Conservation (phyloP, 2,329 filamentous ascomycete species). For the Bipolaris bicolor region DNA sequence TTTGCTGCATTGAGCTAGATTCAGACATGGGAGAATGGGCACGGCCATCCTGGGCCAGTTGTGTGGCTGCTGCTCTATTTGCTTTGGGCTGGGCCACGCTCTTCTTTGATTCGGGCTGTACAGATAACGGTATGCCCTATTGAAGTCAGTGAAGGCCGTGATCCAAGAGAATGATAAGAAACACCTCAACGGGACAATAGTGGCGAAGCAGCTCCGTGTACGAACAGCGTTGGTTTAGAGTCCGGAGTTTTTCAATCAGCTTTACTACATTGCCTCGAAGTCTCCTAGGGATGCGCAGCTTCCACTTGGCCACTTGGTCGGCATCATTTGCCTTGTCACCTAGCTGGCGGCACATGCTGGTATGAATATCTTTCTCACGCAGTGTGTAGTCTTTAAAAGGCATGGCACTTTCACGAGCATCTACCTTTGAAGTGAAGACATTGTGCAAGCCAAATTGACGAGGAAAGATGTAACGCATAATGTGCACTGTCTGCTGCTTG, state of each 20-base stretch:
- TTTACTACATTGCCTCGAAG: slow-evolving; percentile 67
- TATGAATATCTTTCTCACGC: slow-evolving; percentile 78
- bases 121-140: slow-evolving; percentile 35
- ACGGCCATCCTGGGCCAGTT: slow-evolving; percentile 12
- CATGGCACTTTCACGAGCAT: slow-evolving; percentile 70
- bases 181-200: slow-evolving; percentile 71
- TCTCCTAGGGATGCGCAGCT: slow-evolving; percentile 63
- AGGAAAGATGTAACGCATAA: slow-evolving; percentile 94
- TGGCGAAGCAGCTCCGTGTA: slow-evolving; percentile 79
- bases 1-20: slow-evolving; percentile 26
- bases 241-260: slow-evolving; percentile 72
- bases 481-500: slow-evolving; percentile 65
- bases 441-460: slow-evolving; percentile 90
- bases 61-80: slow-evolving; percentile 9
- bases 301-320: slow-evolving; percentile 43
- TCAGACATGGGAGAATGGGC: slow-evolving; percentile 3
- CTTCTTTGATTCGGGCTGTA: slow-evolving; percentile 36
- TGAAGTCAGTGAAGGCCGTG: slow-evolving; percentile 19
- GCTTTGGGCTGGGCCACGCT: slow-evolving; percentile 26
- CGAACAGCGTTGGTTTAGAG: slow-evolving; percentile 74
- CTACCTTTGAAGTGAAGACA: slow-evolving; percentile 77
- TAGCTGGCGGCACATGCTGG: slow-evolving; percentile 31
- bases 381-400: slow-evolving; percentile 83
- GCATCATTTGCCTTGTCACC: slow-evolving; percentile 24
- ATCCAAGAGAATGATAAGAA: not conserved